Evolutionary conservation across 805 yeast species (phyloP), one percentile per base, ranked within the genome.

Genomic region (Yarrowia yakushimensis): DNA sequence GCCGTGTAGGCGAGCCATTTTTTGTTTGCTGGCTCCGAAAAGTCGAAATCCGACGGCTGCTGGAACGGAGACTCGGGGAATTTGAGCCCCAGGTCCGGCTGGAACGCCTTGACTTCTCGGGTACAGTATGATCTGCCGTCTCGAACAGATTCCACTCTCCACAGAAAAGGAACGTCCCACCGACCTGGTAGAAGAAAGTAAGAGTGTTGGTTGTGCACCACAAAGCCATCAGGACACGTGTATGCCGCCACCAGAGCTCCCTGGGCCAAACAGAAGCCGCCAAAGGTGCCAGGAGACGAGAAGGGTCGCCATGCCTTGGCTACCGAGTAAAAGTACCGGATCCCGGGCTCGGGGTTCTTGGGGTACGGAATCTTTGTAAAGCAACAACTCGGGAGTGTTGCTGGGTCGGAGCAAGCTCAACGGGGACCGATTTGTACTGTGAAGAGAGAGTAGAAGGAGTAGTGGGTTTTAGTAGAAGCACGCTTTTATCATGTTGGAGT

Each of bases 131-230:
- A 63, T 25, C 67, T 61, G 27, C 74, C 74, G 55, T 70, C 66
- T 17, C 74, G 65, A 13, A 70, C 42, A 7, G 60, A 45, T 46
- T 67, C 69, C 15, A 71, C 70, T n/a, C 63, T 46, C 63, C 69
- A 71, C 9, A 67, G 62, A 45, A 71, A 71, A 1, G 74, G 74
- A 7, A 70, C 66, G 22, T 66, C 64, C 20, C 67, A 59, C 10
- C 65, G 64, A 10, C 72, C 74, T 0, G 73, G 72, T 25, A 63
- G 65, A 27, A 71, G 62, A 39, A 71, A 71, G 63, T 70, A 67
- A 11, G 72, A 70, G 43, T 68, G 69, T 33, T 66, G 62, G 64
- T 69, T 66, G 30, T 59, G 62, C 27, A 42, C 52, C 18, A 59
- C 36, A 34, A 59, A 59, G 33, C 54, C 62, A 17, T 22, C 17